A percentile compares a stretch with the other conserved stretches of the same genome.
These are phyloP conservation scores for Coemansia sp. DNA, from an alignment of 192 early-diverging fungal genomes.

Conservation along the genomic window DNA sequence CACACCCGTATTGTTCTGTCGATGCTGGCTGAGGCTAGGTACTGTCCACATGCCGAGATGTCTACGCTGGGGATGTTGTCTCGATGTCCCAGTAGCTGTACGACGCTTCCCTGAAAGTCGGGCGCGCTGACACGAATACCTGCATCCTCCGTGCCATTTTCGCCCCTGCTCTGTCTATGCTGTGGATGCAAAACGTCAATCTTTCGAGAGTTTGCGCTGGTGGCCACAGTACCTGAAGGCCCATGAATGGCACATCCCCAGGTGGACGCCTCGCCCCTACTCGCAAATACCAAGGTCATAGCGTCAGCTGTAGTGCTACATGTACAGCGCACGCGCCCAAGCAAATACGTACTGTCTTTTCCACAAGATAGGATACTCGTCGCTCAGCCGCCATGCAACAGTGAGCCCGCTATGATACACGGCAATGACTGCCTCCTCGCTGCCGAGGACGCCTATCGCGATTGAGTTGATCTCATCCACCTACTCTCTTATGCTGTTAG, in stretches of 20 bases:
- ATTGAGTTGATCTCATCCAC: slow-evolving; percentile 48
- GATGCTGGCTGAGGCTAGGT: slow-evolving; percentile 47
- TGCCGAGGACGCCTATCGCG: slow-evolving; percentile 9
- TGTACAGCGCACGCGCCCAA: too few species aligned
- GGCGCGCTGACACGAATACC: background rate
- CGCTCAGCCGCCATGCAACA: slow-evolving; percentile 21
- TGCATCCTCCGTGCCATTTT: background rate
- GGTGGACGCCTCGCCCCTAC: slow-evolving; percentile 21
- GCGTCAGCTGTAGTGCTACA: too few species aligned
- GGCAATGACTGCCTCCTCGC: slow-evolving; percentile 23
- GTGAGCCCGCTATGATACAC: slow-evolving; percentile 43
- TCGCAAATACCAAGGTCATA: background rate
- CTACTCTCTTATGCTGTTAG: background rate
- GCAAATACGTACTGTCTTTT: slow-evolving; percentile 16
- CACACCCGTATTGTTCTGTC: slow-evolving; percentile 37
- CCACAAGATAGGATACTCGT: slow-evolving; percentile 28
- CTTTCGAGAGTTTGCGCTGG: slow-evolving; percentile 43
- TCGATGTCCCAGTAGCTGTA: slow-evolving; percentile 14
- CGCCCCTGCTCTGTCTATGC: background rate
- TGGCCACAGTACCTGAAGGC: slow-evolving; percentile 15
- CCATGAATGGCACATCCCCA: slow-evolving; percentile 44
- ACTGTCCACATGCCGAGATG: slow-evolving; percentile 35
- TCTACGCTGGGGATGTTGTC: slow-evolving; percentile 35
- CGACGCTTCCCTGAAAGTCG: slow-evolving; percentile 10
- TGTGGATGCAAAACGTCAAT: slow-evolving; percentile 16